Base-by-base conservation (phyloP, 2,329 filamentous ascomycete genomes). In the Verticillium zaregamsianum region DNA sequence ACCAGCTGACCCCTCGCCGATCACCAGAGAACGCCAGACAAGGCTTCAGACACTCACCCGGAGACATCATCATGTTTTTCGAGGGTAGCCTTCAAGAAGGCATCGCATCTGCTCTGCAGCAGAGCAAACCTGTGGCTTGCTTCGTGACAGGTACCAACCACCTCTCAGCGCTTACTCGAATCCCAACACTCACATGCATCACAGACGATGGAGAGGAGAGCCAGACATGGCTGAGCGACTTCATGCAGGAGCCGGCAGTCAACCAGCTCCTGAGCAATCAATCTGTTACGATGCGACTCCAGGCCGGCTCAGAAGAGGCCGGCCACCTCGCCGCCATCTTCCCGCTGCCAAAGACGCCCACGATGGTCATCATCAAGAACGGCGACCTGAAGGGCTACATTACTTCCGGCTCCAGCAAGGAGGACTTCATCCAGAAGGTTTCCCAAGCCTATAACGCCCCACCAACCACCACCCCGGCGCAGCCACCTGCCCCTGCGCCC, bases 281-380 rank as follows among this genome's bases (percentile, higher is more conserved):
- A 69, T 85, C 91, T 3, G 81, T 97, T 23, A 77, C 89, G 8
- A 80, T 97, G 25, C 86, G 89, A 58, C 80, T 97, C 25, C 76
- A 82, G 37, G 86, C 88, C 20, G 91, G 89, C 25, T 93, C 90
- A 2, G 85, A 90, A 66, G 93, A 97, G 78, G 92, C 92, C 11
- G 87, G 85, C 6, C 96, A 92, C 69, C 80, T 98, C 15, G 85
- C 88, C 11, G 91, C 91, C 55, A 91, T 97, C 69, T 96, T 92
- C 69, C 91, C 92, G 0, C 79, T 97, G n/a, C 84, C 86, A 1
- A 86, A 86, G 66, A 86, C 87, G n/a, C 93, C 94, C 0, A 90
- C 90, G 1, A 76, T 97, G 9, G 83, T 97, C 17, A 80, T 96
- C 23, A 93, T 97, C 68, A 86, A 88, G 70, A 90, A 92, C 74